phyloP scores from a whole-genome alignment of 2,329 filamentous ascomycete genomes.

The Colletotrichum sp. region DNA sequence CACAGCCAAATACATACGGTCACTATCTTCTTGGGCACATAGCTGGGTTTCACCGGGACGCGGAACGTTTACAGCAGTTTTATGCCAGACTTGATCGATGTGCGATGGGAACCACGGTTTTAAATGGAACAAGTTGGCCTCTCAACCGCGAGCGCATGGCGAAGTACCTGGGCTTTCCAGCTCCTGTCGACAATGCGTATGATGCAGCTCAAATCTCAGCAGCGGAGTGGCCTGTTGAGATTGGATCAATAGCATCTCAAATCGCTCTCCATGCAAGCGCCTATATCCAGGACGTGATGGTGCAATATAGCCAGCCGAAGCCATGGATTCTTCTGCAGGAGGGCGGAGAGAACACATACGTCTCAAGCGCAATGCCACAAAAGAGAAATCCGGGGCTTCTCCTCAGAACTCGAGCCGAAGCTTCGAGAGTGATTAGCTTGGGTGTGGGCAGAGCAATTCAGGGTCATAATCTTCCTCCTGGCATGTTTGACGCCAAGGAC shows the following conservation, averaged over 20 bases:
- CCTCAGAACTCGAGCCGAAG: background rate
- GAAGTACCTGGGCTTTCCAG: slow-evolving; percentile 8
- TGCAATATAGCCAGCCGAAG: slow-evolving; percentile 6
- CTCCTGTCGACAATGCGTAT: slow-evolving; percentile 10
- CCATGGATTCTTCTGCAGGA: slow-evolving; percentile 15
- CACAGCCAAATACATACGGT: slow-evolving; percentile 13
- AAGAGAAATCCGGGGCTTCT: slow-evolving; percentile 7
- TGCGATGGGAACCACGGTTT: slow-evolving; percentile 9
- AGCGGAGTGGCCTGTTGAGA: slow-evolving; percentile 10
- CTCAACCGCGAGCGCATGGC: slow-evolving; percentile 17
- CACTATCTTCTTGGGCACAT: slow-evolving; percentile 8
- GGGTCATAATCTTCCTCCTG: slow-evolving; percentile 7
- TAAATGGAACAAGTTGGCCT: slow-evolving; percentile 17
- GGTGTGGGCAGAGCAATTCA: slow-evolving; percentile 11
- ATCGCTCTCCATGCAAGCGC: slow-evolving; percentile 4
- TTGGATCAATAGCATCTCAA: background rate
- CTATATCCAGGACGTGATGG: slow-evolving; percentile 15
- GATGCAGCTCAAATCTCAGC: slow-evolving; percentile 13
- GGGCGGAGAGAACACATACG: slow-evolving; percentile 10
- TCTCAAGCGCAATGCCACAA: slow-evolving; percentile 16
- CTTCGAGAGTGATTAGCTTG: background rate
- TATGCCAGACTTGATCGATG: slow-evolving; percentile 7
- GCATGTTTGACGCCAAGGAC: slow-evolving; percentile 10
- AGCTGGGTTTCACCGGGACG: slow-evolving; percentile 1
- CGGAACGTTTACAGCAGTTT: slow-evolving; percentile 1